Evolutionary conservation across 169 alveolate genomes (phyloP).

Genomic region (Neospora caninum): DNA sequence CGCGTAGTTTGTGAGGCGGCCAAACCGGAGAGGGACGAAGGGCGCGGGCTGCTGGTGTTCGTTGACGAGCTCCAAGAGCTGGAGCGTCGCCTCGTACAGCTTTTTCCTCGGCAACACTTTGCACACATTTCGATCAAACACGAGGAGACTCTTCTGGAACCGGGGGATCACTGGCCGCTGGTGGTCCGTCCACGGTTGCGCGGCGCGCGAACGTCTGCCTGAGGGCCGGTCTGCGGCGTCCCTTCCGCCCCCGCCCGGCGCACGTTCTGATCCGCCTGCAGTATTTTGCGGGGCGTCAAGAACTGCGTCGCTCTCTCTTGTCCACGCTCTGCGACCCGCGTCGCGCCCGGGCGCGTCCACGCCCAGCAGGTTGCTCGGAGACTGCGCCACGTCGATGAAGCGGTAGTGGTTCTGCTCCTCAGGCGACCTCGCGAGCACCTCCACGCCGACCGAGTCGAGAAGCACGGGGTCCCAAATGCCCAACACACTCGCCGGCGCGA

Average conservation of each 20-base stretch:
- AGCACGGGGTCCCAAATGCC: background rate
- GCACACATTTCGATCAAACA: background rate
- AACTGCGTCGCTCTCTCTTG: too few relatives aligned
- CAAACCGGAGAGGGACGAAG: background rate
- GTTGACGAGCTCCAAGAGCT: background rate
- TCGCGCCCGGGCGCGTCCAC: too few relatives aligned
- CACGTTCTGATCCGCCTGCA: too few relatives aligned
- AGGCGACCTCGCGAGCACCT: background rate
- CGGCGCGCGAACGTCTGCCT: too few relatives aligned
- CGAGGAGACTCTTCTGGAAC: background rate
- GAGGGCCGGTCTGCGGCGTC: too few relatives aligned
- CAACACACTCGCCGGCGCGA: background rate
- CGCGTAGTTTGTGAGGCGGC: background rate
- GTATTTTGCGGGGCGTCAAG: too few relatives aligned
- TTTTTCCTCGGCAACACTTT: background rate
- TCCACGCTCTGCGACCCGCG: too few relatives aligned
- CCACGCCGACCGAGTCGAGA: background rate
- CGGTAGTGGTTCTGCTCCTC: background rate
- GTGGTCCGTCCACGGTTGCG: too few relatives aligned
- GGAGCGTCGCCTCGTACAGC: background rate
- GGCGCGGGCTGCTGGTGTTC: background rate
- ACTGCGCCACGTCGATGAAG: background rate
- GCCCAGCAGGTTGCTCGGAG: background rate
- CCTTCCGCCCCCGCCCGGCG: too few relatives aligned
- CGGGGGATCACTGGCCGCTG: background rate